Evolutionary conservation across 2,329 filamentous ascomycete genomes (phyloP), one percentile per base, ranked within the genome.

Genomic region (Aspergillus aculeatinus): DNA sequence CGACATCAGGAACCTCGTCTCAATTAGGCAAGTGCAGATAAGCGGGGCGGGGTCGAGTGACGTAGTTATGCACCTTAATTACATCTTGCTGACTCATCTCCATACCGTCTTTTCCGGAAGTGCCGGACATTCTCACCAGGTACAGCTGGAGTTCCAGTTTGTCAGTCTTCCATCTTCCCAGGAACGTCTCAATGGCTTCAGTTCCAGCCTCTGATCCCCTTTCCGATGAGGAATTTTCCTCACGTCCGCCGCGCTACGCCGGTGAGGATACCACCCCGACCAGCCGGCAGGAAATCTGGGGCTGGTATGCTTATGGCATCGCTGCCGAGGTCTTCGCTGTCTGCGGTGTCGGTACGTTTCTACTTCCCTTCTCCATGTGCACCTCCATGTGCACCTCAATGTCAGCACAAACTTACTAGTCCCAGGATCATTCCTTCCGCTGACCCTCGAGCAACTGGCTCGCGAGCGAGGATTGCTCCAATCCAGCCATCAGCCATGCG

Each of bases 241-340:
- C 68, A 47, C 71, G 73, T 48, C 65, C 71, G 23, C 79, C 85
- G 59, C 82, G 85, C 57, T 96, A 96, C 75, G 81, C 82, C 9
- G 91, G 90, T 65, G 91, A 96, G 73, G 93, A 97, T 75, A 90
- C 87, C n/a, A 85, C 91, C 21, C 84, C 89, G 60, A 96, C 93
- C 9, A 94, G 89, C 72, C 78, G 77, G 65, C 91, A 89, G 73
- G 93, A 97, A 82, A 84, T 96, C 60, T 80, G 86, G 48, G 93
- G 92, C 68, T 97, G 94, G 90, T 97, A 96, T 76, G 87, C 89
- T 71, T 96, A 97, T 76, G 90, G 89, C 25, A 96, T 96, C 78
- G 93, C 93, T n/a, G 91, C 92, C 25, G 93, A 97, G 78, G 92
- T 95, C 54, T 97, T 96, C 74, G 91, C 96, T 19, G 90, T 97